Conservation (phyloP, 106 monocot genomes). For the Dendrobium catenatum region DNA sequence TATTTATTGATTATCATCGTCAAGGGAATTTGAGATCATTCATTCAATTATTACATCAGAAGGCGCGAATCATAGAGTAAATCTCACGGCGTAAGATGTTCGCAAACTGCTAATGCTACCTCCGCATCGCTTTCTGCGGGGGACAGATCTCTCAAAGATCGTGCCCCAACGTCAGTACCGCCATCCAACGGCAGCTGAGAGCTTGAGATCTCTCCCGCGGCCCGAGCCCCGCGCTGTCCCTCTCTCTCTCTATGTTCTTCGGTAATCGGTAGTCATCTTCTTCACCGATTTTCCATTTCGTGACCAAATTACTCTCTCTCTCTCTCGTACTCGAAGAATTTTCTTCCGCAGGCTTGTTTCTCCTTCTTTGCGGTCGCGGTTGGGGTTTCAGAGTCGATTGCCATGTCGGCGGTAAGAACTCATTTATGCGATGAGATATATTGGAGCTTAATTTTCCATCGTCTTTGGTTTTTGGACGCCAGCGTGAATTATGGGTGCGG, state of each 20-base stretch:
- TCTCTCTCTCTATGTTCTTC: too few species aligned
- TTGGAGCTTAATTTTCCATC: neutral
- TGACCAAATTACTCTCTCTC: neutral
- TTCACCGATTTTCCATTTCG: neutral
- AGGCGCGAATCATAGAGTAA: too few species aligned
- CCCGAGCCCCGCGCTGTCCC: neutral
- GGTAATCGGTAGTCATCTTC: neutral
- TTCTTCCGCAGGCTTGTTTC: neutral
- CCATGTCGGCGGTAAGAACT: neutral
- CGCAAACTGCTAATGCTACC: too few species aligned
- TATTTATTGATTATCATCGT: too few species aligned
- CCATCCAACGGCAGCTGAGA: neutral
- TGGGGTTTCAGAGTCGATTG: neutral
- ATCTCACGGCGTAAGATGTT: too few species aligned
- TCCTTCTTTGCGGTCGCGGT: neutral
- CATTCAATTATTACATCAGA: too few species aligned
- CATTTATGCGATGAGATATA: neutral
- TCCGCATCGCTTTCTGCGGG: neutral
- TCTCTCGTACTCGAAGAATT: neutral
- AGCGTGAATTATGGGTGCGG: neutral
- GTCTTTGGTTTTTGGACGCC: neutral
- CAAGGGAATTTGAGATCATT: too few species aligned
- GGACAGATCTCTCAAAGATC: neutral
- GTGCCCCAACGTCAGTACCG: neutral
- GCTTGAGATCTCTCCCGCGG: neutral